Evolutionary conservation across 495 filamentous ascomycete genomes (phyloP).

Genomic region (Oidiodendron maius): DNA sequence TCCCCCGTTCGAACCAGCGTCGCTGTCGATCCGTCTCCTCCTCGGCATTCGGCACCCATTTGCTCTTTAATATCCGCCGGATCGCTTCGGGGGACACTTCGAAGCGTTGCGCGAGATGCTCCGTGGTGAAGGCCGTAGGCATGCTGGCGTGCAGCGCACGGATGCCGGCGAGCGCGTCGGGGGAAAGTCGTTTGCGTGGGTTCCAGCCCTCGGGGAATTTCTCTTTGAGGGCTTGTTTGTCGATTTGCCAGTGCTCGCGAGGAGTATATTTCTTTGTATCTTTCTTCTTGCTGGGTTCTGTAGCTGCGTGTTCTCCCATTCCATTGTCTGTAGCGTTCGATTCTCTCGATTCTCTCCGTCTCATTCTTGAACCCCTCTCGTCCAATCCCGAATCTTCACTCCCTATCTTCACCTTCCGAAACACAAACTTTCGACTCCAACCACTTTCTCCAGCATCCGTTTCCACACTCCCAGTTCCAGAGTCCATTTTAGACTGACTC

Average conservation of each 20-base stretch:
- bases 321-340: no score
- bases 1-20: constrained; percentile 76
- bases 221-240: constrained; percentile 59
- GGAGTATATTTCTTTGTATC: constrained; percentile 12
- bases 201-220: constrained; percentile 80
- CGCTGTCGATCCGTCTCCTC: constrained; percentile 53
- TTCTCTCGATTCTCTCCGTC: no score
- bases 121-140: constrained; percentile 69
- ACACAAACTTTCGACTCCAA: no score
- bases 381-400: no score
- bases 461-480: no score
- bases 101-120: constrained; percentile 71
- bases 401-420: no score
- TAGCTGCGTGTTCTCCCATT: no score
- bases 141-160: constrained; percentile 68
- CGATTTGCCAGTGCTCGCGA: constrained; percentile 57
- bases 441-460: no score
- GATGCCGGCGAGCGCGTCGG: constrained; percentile 84
- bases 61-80: constrained; percentile 76
- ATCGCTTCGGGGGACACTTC: constrained; percentile 81
- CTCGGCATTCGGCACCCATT: constrained; percentile 65
- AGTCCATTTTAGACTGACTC: no score
- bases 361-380: no score
- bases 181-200: constrained; percentile 80
- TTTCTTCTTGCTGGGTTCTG: no score